Evolutionary conservation across 208 protist species (phyloP).

Genomic region (Leishmania tarentolae): DNA sequence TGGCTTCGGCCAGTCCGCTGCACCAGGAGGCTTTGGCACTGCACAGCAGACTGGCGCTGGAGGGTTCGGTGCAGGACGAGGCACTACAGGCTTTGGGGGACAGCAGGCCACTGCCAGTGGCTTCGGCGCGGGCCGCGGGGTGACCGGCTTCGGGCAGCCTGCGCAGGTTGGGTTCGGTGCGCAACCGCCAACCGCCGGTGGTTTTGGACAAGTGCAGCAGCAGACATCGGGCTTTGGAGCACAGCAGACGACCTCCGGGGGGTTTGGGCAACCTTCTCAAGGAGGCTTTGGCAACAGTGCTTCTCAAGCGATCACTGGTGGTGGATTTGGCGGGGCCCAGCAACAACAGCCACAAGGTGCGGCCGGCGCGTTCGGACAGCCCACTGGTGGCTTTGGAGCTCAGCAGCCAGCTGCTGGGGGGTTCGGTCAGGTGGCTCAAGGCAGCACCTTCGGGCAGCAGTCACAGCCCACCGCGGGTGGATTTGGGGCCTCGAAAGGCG

Average conservation of each 20-base stretch:
- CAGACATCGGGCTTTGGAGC: constrained; percentile 4
- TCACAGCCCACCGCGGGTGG: neutral
- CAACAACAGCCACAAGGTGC: constrained; percentile 9
- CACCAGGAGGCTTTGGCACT: constrained; percentile 26
- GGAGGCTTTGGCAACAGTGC: constrained; percentile 13
- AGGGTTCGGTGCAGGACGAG: constrained; percentile 16
- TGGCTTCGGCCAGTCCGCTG: constrained; percentile 34
- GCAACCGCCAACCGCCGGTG: constrained; percentile 16
- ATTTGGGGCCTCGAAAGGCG: no score
- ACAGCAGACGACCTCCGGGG: constrained; percentile 2
- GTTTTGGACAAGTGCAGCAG: constrained; percentile 25
- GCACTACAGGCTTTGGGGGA: constrained; percentile 5
- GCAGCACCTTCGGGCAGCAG: constrained; percentile 8
- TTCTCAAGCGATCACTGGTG: neutral
- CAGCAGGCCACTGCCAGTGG: constrained; percentile 26
- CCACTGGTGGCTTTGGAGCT: constrained; percentile 7
- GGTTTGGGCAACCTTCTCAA: constrained; percentile 1
- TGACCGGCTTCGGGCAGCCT: constrained; percentile 33
- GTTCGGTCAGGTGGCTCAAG: constrained; percentile 25
- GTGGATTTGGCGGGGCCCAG: constrained; percentile 39
- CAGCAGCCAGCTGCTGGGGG: constrained; percentile 28
- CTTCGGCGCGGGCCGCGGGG: constrained; percentile 34
- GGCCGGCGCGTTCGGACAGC: constrained; percentile 2
- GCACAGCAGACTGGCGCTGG: constrained; percentile 10
- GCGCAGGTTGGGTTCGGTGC: constrained; percentile 39